phyloP scores from a whole-genome alignment of 2,329 filamentous ascomycete species.

The Fusarium continuum region DNA sequence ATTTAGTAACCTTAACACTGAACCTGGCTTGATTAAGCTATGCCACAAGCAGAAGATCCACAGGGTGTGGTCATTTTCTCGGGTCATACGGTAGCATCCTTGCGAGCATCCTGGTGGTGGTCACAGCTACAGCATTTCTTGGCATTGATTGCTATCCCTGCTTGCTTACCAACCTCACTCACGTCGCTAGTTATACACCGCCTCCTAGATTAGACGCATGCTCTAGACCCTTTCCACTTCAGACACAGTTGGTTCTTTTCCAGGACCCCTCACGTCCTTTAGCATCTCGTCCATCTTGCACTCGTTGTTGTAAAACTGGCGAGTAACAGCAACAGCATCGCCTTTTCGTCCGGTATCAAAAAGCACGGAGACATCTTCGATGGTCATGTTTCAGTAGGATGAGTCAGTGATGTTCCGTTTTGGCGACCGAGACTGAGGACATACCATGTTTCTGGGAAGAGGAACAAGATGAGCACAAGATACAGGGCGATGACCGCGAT shows the following conservation, averaged over 20 bases:
- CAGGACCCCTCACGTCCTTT: slow-evolving; percentile 1
- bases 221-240: slow-evolving; percentile 8
- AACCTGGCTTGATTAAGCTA: no score
- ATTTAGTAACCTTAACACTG: no score
- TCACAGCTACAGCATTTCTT: no score
- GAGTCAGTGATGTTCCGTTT: neutral
- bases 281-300: slow-evolving; percentile 11
- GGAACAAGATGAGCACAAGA: slow-evolving; percentile 30
- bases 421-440: no score
- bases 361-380: slow-evolving; percentile 31
- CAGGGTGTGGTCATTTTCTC: no score
- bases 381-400: slow-evolving; percentile 17
- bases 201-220: no score
- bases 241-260: slow-evolving; percentile 7
- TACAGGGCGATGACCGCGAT: slow-evolving; percentile 35
- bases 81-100: no score
- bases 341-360: slow-evolving; percentile 30
- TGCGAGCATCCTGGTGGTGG: no score
- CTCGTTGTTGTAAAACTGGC: slow-evolving; percentile 1
- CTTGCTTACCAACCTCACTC: no score
- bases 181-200: no score
- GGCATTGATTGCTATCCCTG: no score
- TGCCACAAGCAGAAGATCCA: no score
- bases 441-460: slow-evolving; percentile 39
- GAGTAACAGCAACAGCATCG: slow-evolving; percentile 4